phyloP scores from a whole-genome alignment of 192 early-diverging fungal species.

The Obelidium mucronatum region DNA sequence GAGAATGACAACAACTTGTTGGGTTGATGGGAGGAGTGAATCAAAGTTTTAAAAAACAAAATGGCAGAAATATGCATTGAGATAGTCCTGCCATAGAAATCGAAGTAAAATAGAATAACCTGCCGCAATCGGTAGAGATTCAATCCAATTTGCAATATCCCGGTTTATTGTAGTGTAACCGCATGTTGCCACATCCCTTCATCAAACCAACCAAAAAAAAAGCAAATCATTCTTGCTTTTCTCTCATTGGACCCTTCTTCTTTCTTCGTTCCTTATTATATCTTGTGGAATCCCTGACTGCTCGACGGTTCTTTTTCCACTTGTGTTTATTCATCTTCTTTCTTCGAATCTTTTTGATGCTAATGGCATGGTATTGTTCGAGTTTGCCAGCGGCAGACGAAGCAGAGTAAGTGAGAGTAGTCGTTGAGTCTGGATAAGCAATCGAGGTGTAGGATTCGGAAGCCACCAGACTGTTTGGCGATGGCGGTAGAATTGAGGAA shows the following conservation, averaged over 20 bases:
- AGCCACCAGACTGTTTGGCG: not conserved
- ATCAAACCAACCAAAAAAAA: not conserved
- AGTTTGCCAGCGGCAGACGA: too few relatives aligned
- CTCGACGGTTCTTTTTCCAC: slow-evolving; percentile 79
- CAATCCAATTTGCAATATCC: not conserved
- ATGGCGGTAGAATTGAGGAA: not conserved
- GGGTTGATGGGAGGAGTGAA: not conserved
- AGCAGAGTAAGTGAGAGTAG: not conserved
- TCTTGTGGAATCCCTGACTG: slow-evolving; percentile 42
- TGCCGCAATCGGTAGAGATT: too few relatives aligned
- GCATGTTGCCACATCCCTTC: not conserved
- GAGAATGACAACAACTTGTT: not conserved
- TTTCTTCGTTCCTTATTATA: slow-evolving; percentile 56
- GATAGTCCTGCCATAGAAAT: not conserved
- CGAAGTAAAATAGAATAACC: too few relatives aligned
- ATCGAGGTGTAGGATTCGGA: not conserved
- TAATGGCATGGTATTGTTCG: slow-evolving; percentile 72
- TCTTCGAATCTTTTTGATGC: slow-evolving; percentile 81
- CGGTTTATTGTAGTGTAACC: not conserved
- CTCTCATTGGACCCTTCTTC: slow-evolving; percentile 44
- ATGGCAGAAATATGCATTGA: not conserved
- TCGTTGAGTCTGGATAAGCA: not conserved
- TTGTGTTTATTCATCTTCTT: slow-evolving; percentile 99
- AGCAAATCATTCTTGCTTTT: slow-evolving; percentile 49
- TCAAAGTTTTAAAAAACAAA: not conserved